phyloP scores from a whole-genome alignment of 2,329 filamentous ascomycete genomes.

The Sporothrix pallida region DNA sequence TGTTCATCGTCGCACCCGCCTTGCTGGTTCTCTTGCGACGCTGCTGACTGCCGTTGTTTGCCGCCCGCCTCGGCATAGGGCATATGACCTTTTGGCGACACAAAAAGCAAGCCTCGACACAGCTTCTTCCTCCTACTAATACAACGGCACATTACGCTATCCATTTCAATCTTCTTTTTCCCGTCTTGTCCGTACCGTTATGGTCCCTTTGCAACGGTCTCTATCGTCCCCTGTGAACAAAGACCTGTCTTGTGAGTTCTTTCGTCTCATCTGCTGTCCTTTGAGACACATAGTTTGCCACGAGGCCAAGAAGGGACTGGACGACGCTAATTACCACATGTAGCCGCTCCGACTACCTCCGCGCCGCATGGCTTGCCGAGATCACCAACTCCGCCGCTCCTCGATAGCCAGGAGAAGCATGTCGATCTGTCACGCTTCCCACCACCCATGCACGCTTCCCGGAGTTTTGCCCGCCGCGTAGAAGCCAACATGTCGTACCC shows the following conservation, averaged over 20 bases:
- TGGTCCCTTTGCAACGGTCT: slow-evolving; percentile 68
- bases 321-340: neutral
- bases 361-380: slow-evolving; percentile 58
- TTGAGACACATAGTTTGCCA: neutral
- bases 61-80: slow-evolving; percentile 20
- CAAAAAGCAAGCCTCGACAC: too few relatives aligned
- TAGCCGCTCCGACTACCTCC: slow-evolving; percentile 58
- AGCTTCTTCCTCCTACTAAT: neutral
- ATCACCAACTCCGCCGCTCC: slow-evolving; percentile 55
- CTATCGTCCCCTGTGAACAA: slow-evolving; percentile 66
- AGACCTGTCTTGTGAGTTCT: slow-evolving; percentile 50
- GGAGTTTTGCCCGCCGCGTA: slow-evolving; percentile 59
- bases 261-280: neutral
- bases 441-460: slow-evolving; percentile 58
- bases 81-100: neutral
- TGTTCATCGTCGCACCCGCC: neutral
- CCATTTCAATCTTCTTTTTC: neutral
- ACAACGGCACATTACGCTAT: too few relatives aligned
- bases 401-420: slow-evolving; percentile 55
- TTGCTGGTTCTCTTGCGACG: neutral
- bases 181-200: slow-evolving; percentile 45
- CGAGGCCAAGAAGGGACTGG: neutral
- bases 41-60: slow-evolving; percentile 23
- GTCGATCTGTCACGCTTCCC: slow-evolving; percentile 55
- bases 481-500: slow-evolving; percentile 52